Base-by-base conservation (phyloP, 1,284 basidiomycete genomes). In the Cryptococcus amylolentus region DNA sequence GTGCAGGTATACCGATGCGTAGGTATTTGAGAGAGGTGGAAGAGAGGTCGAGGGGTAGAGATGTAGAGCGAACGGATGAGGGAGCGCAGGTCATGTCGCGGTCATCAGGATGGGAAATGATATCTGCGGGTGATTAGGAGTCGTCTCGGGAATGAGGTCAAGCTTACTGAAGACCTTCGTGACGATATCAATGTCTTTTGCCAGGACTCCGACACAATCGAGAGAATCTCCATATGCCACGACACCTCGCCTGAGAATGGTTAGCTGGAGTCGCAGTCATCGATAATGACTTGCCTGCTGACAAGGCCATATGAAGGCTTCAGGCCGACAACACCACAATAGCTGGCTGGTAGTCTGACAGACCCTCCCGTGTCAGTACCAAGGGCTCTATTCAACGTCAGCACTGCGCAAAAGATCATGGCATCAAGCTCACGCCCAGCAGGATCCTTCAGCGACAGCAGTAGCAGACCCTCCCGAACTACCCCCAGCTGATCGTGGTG, bases 341-440 rank as follows among this genome's bases (percentile, higher is more conserved):
- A 98, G 1, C 91, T 87, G 0, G 94, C 94, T 0, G 95, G 96
- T 2, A 98, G 80, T 37, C 95, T 84, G 5, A 89, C 86, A 6
- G 94, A 98, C 0, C 95, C 96, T 6, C 95, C 96, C 0, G 96
- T 98, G 71, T 99, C 95, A 0, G 92, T 95, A 2, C 87, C 91
- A 27, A 98, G 76, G 0, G 95, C 91, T 41, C 92, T 94, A 44
- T 27, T 27, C 6, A 28, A 61, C 53, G 42, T 49, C 14, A 63
- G 42, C 27, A 41, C 20, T 26, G 43, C 10, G 5, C 23, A 40
- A 44, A 46, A 40, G 44, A 20, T 38, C 26, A 28, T 12, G 13
- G 14, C 26, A 39, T 12, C 16, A 23, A 28, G 75, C 88, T 78
- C 68, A 94, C 90, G 84, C 88, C 71, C 86, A 81, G 66, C 88